Percentiles rank a stretch among this genome's conserved stretches.
phyloP scores from a whole-genome alignment of 352 stramenopile genomes.

The Pythium vanterpoolii region DNA sequence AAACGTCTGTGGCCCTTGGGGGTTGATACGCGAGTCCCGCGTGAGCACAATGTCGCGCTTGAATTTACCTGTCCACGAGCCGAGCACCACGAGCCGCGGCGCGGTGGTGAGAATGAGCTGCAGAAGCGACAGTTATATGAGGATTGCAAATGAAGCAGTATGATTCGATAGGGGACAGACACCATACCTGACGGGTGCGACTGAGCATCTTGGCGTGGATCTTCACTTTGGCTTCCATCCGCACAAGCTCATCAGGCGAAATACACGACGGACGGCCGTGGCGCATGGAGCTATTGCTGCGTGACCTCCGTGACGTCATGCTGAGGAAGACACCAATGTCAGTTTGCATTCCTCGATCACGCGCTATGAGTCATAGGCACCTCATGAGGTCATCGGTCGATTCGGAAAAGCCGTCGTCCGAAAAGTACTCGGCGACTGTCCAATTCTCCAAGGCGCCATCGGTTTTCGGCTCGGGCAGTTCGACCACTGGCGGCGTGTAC shows the following conservation, averaged over 20 bases:
- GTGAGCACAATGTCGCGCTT: constrained; percentile 72
- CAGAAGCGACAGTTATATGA: background rate
- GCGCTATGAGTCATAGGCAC: constrained; percentile 9
- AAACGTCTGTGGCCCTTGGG: constrained; percentile 71
- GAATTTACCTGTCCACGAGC: constrained; percentile 66
- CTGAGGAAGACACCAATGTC: background rate
- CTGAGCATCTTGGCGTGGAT: constrained; percentile 79
- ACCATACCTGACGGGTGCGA: constrained; percentile 56
- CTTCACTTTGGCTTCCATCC: constrained; percentile 73
- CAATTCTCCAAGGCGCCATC: constrained; percentile 75
- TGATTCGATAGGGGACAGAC: background rate
- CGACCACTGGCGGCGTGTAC: constrained; percentile 50
- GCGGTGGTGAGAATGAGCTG: constrained; percentile 67
- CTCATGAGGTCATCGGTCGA: constrained; percentile 65
- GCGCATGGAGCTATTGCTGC: constrained; percentile 63
- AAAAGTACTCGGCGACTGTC: constrained; percentile 80
- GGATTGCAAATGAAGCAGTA: background rate
- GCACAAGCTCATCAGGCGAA: constrained; percentile 59
- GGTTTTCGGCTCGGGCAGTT: constrained; percentile 46
- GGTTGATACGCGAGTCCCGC: constrained; percentile 60
- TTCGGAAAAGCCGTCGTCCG: constrained; percentile 71
- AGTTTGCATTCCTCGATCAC: background rate
- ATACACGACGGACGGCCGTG: constrained; percentile 54
- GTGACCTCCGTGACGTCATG: constrained; percentile 36
- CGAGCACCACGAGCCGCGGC: constrained; percentile 61